phyloP scores from a whole-genome alignment of 345 rosid species.

The Odontarrhena argentea region DNA sequence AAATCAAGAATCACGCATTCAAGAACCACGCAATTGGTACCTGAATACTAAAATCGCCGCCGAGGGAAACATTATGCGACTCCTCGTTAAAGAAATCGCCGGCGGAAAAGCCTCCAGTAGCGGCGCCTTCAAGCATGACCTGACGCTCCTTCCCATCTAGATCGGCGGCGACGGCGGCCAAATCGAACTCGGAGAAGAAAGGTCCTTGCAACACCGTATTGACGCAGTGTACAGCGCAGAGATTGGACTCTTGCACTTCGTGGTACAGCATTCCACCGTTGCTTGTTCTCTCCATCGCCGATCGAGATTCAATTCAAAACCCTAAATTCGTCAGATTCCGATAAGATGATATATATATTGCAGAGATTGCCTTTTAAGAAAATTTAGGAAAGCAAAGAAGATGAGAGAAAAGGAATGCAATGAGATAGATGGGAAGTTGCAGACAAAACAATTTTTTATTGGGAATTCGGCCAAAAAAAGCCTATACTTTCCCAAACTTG shows the following conservation, averaged over 20 bases:
- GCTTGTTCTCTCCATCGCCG: constrained; percentile 68
- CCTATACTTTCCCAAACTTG: no score
- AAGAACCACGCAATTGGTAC: constrained; percentile 34
- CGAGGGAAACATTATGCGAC: constrained; percentile 91
- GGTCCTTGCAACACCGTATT: constrained; percentile 96
- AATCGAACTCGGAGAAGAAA: constrained; percentile 90
- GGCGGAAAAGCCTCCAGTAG: constrained; percentile 36
- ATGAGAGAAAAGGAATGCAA: constrained; percentile 1
- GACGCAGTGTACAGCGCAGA: constrained; percentile 98
- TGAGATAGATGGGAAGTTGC: not conserved
- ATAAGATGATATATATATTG: not conserved
- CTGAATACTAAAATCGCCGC: constrained; percentile 97
- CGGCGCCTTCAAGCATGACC: constrained; percentile 60
- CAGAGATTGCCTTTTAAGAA: not conserved
- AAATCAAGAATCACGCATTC: not conserved
- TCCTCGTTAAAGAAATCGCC: constrained; percentile 83
- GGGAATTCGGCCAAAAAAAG: no score
- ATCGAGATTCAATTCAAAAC: not conserved
- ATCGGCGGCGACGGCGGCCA: constrained; percentile 93
- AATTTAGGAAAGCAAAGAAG: constrained; percentile 6
- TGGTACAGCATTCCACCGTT: constrained; percentile 98
- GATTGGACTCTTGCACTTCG: constrained; percentile 96
- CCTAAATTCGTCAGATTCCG: constrained; percentile 16
- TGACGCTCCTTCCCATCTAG: constrained; percentile 83
- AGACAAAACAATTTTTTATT: not conserved